Evolutionary conservation across 768 basidiomycete genomes (phyloP).

Genomic region (Xerocomus potaroensis): DNA sequence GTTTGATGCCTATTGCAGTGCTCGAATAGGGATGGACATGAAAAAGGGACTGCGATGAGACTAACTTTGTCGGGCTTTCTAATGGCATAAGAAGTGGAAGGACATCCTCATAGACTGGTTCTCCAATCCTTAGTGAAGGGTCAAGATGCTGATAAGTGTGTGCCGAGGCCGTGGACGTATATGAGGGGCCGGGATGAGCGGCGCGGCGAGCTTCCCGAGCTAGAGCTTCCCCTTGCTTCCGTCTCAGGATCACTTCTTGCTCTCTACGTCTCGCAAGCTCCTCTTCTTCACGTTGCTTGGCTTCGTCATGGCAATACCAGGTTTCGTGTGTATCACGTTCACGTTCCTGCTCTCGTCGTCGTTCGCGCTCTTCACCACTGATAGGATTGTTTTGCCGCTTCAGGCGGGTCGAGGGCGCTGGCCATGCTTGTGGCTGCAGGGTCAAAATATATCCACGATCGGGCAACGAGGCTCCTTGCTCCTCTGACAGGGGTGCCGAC

Average conservation of each 20-base stretch:
- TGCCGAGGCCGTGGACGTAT: conserved; percentile 26
- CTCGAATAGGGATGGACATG: conserved; percentile 33
- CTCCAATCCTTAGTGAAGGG: conserved; percentile 28
- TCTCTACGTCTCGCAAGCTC: conserved; percentile 44
- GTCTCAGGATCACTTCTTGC: conserved; percentile 51
- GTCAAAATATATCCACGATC: too few relatives aligned
- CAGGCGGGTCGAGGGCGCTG: too few relatives aligned
- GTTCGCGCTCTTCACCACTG: conserved; percentile 23
- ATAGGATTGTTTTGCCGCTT: too few relatives aligned
- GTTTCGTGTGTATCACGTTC: conserved; percentile 25
- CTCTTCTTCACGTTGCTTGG: conserved; percentile 45
- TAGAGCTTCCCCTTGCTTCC: conserved; percentile 57
- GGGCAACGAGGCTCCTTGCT: too few relatives aligned
- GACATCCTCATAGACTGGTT: conserved; percentile 27
- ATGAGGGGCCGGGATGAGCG: conserved; percentile 25
- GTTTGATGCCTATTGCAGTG: conserved; percentile 21
- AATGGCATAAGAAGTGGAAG: conserved; percentile 50
- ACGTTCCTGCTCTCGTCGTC: conserved; percentile 24
- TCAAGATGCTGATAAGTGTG: conserved; percentile 31
- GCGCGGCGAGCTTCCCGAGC: conserved; percentile 42
- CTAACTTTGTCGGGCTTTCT: conserved; percentile 57
- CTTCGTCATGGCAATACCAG: conserved; percentile 41
- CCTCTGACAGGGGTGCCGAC: too few relatives aligned
- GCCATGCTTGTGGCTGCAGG: too few relatives aligned
- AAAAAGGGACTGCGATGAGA: conserved; percentile 36